Evolutionary conservation across 371 early-diverging fungal genomes (phyloP).

Genomic region (Mortierella sp.): DNA sequence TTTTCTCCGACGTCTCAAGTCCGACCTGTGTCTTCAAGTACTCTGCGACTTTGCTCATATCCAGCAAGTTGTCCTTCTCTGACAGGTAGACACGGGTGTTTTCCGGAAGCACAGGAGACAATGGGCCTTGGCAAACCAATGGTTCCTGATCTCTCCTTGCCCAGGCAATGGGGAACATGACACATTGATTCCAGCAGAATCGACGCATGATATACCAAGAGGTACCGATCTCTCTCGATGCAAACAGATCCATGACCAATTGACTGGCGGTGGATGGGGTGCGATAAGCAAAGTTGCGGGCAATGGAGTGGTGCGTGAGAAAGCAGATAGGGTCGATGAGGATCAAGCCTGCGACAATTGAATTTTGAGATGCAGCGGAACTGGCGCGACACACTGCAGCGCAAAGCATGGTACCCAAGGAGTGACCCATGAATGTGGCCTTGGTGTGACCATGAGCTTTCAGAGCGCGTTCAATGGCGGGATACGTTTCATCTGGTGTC

Average conservation of each 20-base stretch:
- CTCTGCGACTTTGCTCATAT: conserved; percentile 24
- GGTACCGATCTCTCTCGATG: conserved; percentile 74
- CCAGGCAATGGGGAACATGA: conserved; percentile 57
- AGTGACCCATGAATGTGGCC: conserved; percentile 76
- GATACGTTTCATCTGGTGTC: conserved; percentile 70
- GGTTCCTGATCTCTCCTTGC: conserved; percentile 17
- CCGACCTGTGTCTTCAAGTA: conserved; percentile 29
- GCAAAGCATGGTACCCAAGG: conserved; percentile 70
- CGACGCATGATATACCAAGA: conserved; percentile 72
- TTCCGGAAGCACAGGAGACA: conserved; percentile 37
- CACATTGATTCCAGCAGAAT: conserved; percentile 73
- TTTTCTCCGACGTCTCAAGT: conserved; percentile 35
- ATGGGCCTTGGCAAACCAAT: conserved; percentile 15
- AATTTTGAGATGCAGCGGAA: conserved; percentile 54
- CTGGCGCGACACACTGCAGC: conserved; percentile 62
- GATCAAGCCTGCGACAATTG: conserved; percentile 62
- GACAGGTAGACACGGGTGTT: conserved; percentile 39
- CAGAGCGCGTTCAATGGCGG: conserved; percentile 70
- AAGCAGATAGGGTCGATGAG: conserved; percentile 77
- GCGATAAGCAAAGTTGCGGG: conserved; percentile 76
- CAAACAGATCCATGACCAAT: conserved; percentile 71
- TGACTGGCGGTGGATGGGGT: conserved; percentile 69
- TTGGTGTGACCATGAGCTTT: conserved; percentile 60
- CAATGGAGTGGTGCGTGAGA: conserved; percentile 72
- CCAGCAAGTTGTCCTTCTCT: conserved; percentile 32